Percentiles rank a stretch among this genome's conserved stretches.
These are phyloP conservation scores for Backusella tarrabulga DNA, from an alignment of 192 early-diverging fungal genomes.

Conservation along the genomic window DNA sequence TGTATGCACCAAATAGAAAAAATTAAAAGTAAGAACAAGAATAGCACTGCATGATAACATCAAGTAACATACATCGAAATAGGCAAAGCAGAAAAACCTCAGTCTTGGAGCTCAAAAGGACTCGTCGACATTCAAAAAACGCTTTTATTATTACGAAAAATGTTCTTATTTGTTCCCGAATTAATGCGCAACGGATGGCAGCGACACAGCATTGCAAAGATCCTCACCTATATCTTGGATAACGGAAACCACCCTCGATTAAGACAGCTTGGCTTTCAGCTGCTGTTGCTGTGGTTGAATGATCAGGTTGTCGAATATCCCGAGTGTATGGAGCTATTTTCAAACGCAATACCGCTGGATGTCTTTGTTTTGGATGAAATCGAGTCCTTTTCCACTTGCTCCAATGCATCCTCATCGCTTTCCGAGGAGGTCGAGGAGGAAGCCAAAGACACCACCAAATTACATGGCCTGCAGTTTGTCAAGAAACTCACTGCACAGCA, in stretches of 20 bases:
- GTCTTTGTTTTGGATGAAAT: conserved; percentile 50
- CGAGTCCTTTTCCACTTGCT: conserved; percentile 25
- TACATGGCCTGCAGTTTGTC: conserved; percentile 28
- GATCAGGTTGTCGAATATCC: conserved; percentile 55
- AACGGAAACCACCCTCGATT: conserved; percentile 68
- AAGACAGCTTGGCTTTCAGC: conserved; percentile 67
- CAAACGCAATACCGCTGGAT: conserved; percentile 63
- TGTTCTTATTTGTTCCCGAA: conserved; percentile 66
- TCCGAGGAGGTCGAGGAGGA: not conserved
- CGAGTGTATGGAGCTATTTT: conserved; percentile 61
- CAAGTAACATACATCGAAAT: not conserved
- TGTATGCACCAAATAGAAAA: conserved; percentile 73
- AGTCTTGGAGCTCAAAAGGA: conserved; percentile 62
- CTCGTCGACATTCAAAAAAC: conserved; percentile 61
- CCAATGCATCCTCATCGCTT: not conserved
- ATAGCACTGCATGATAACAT: not conserved
- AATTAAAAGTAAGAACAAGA: conserved; percentile 57
- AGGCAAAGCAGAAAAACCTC: conserved; percentile 49
- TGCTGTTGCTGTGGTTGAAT: conserved; percentile 75
- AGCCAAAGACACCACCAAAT: not conserved
- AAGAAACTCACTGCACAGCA: conserved; percentile 18
- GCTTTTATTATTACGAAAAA: conserved; percentile 60
- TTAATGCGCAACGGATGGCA: conserved; percentile 78
- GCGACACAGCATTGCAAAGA: conserved; percentile 55
- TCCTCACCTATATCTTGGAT: conserved; percentile 62